Percentiles rank a stretch among this genome's conserved stretches.
Evolutionary conservation across 345 rosid species (phyloP).

Genomic region (Salix exigua): DNA sequence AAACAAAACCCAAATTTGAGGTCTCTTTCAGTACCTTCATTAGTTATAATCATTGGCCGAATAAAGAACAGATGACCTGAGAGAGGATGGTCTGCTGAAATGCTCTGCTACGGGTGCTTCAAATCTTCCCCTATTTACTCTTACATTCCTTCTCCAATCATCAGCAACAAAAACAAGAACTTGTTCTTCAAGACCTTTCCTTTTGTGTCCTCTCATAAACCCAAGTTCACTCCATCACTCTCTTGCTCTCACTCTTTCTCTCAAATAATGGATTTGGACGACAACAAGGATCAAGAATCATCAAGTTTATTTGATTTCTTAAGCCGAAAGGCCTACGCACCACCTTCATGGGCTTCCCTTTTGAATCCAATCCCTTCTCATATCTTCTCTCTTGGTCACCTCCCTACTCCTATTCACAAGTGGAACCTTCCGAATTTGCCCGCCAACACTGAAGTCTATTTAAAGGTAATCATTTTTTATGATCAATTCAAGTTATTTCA

Average conservation of each 20-base stretch:
- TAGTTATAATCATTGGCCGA: background rate
- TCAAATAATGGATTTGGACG: background rate
- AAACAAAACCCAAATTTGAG: no score
- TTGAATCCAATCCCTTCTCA: conserved; percentile 58
- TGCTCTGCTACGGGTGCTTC: background rate
- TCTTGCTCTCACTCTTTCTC: background rate
- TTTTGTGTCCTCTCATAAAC: background rate
- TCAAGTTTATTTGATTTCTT: conserved; percentile 40
- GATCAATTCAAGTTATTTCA: background rate
- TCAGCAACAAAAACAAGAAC: background rate
- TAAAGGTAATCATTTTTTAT: background rate
- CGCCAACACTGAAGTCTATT: conserved; percentile 27
- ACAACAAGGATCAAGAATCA: background rate
- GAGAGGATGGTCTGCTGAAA: background rate
- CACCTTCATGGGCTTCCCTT: conserved; percentile 75
- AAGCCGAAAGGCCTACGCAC: conserved; percentile 44
- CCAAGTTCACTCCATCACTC: background rate
- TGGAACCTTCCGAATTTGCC: conserved; percentile 91
- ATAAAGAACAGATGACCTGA: background rate
- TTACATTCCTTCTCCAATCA: background rate
- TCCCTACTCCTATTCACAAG: conserved; percentile 42
- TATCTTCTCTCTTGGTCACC: conserved; percentile 60
- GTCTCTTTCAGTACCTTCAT: no score
- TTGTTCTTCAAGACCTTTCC: background rate
- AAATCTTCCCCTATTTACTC: background rate